Evolutionary conservation across 305 asterid genomes (phyloP), one percentile per base, ranked within the genome.

Genomic region (Lippia alba): DNA sequence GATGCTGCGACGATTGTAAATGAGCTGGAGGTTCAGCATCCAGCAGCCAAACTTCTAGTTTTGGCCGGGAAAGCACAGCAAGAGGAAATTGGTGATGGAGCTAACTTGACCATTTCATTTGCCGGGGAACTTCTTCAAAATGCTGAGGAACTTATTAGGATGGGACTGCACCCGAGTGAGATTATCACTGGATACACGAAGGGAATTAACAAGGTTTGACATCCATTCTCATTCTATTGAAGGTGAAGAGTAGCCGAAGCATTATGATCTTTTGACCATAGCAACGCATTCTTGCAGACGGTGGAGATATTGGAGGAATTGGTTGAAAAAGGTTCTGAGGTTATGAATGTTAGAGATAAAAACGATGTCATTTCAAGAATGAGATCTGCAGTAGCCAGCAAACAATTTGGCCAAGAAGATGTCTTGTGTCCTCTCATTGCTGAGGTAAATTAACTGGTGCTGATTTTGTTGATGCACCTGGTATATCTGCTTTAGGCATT

Each of bases 11-110:
- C 99, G 11, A 94, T 94, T 51, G 95, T 94, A 44, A 94, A 86
- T 81, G 97, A 94, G 76, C 96, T 94, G 61, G 99, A 94, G 83
- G 92, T 94, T 80, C 99, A 94, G 89, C 99, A 94, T 67, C 99
- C 99, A 69, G 99, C 97, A 3, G 97, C 97, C 57, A 94, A 91
- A 83, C 72, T 94, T 70, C 80, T 94, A 88, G 96, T 90, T 69
- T 76, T 94, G 70, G 97, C 97, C 61, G 96, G 89, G 61, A 90
- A 88, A 84, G 97, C 99, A 2, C 99, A 91, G 58, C 97, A 91
- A 76, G 97, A 89, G 73, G 99, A 94, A 79, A 83, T 94, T 77
- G 99, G 99, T 0, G 99, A 94, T 65, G 99, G 99, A 53, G 97
- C 99, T 66, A 94, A 94, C 74, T 76, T 94, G 70, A 88, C 96